These are phyloP conservation scores for Candida tibetensis DNA, from an alignment of 805 yeast species.

Conservation along the genomic window DNA sequence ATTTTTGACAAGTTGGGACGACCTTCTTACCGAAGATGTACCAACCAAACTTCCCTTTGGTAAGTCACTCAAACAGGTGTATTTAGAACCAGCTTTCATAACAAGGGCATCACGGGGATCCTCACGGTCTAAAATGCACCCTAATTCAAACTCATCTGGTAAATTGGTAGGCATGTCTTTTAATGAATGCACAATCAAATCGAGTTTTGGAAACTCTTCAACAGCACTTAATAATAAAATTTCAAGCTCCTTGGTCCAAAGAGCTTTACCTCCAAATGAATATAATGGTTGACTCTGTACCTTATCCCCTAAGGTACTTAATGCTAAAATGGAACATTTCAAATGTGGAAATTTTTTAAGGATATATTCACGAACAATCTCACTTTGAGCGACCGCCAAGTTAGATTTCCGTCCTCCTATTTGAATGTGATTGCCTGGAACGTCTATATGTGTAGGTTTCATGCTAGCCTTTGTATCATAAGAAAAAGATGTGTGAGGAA, in stretches of 20 bases:
- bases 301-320: conserved; percentile 88
- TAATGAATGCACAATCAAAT: conserved; percentile 88
- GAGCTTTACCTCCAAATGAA: conserved; percentile 91
- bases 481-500: neutral
- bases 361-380: conserved; percentile 63
- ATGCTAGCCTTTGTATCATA: neutral
- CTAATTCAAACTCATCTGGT: conserved; percentile 87
- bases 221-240: conserved; percentile 61
- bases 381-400: conserved; percentile 84
- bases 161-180: conserved; percentile 90
- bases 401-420: conserved; percentile 90
- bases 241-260: conserved; percentile 96
- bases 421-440: conserved; percentile 33
- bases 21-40: conserved; percentile 89
- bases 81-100: conserved; percentile 64
- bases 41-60: conserved; percentile 89
- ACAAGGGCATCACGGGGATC: conserved; percentile 93
- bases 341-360: conserved; percentile 59
- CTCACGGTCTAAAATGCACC: conserved; percentile 80
- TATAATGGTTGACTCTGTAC: conserved; percentile 82
- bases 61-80: conserved; percentile 64
- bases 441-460: conserved; percentile 6
- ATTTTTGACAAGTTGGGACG: conserved; percentile 80
- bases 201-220: conserved; percentile 66
- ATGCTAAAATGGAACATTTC: conserved; percentile 72